Base-by-base conservation (phyloP, 352 stramenopile genomes). In the Phytopythium delawarense region DNA sequence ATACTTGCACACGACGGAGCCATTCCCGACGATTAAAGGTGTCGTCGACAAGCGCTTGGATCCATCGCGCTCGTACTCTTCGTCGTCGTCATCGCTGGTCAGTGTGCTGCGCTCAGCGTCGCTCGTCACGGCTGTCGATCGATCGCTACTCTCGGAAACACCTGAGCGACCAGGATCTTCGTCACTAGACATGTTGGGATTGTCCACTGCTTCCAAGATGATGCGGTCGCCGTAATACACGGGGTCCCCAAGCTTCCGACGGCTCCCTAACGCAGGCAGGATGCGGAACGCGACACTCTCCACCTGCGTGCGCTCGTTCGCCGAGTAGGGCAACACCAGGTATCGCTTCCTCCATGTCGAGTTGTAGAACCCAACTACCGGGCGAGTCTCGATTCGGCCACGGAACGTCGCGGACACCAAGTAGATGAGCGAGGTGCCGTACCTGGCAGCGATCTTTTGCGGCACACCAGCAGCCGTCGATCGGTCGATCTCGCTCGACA, bases 301-400 rank as follows among this genome's bases (percentile, higher is more conserved):
- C 45, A 94, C 84, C 55, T 81, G 67, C 51, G 87, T 77, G 18
- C 81, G 70, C 53, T 93, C 81, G 42, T 88, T 78, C 1, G 81
- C 69, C 11, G 84, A 91, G 46, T 87, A 90, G 2, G 84, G 84
- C 30, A 93, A 69, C 28, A 92, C 83, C 7, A 94, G 73, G 57
- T 94, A 94, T n/a, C 85, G 76, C 48, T 92, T 92, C 48, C 78
- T 74, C 85, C 85, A 94, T 25, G 82, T 82, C 25, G 85, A 92
- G 37, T 78, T 89, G 62, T 94, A 94, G 55, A 92, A 72, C 0
- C 85, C 85, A 48, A 94, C 78, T 3, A 89, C 79, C 23, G 82
- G 82, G 25, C 84, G 73, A 16, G 84, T 87, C 51, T 92, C 78
- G 21, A 94, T 74, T 2, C 81, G 79, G n/a, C 84, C 84, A 32